These are phyloP conservation scores for Cicer chorassanicum DNA, from an alignment of 306 rosid species.

Conservation along the genomic window DNA sequence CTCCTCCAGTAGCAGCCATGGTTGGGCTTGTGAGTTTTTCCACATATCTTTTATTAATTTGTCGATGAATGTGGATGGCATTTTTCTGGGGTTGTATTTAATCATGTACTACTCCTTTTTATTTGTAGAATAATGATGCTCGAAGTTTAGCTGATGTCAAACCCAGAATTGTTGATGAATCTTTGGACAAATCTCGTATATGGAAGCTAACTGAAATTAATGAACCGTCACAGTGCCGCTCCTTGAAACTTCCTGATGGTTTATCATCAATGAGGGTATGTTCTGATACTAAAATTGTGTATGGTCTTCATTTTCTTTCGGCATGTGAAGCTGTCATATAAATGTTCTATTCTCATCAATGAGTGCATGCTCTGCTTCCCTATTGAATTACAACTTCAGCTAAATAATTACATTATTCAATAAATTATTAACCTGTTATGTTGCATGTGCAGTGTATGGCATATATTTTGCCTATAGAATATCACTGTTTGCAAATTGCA, in stretches of 20 bases:
- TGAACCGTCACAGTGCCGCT: slow-evolving; percentile 84
- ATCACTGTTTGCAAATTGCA: background rate
- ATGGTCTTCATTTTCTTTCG: slow-evolving; percentile 17
- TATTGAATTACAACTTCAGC: slow-evolving; percentile 15
- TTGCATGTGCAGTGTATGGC: slow-evolving; percentile 13
- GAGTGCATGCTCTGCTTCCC: slow-evolving; percentile 29
- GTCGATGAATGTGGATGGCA: slow-evolving; percentile 35
- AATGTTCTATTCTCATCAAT: slow-evolving; percentile 31
- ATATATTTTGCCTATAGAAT: slow-evolving; percentile 8
- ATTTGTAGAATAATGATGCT: slow-evolving; percentile 76
- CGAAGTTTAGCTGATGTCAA: slow-evolving; percentile 86
- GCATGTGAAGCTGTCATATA: slow-evolving; percentile 29
- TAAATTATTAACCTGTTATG: background rate
- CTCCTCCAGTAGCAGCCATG: slow-evolving; percentile 73
- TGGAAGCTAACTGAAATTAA: slow-evolving; percentile 90
- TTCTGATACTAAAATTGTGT: slow-evolving; percentile 30
- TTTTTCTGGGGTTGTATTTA: slow-evolving; percentile 27
- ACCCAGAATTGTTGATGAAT: slow-evolving; percentile 88
- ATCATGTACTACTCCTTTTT: slow-evolving; percentile 41
- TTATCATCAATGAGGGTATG: slow-evolving; percentile 82
- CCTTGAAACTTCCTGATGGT: slow-evolving; percentile 85
- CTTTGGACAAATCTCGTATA: slow-evolving; percentile 81
- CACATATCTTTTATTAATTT: slow-evolving; percentile 30
- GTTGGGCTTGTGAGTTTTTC: slow-evolving; percentile 80
- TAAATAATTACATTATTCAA: slow-evolving; percentile 1